These are phyloP conservation scores for Candida chilensis DNA, from an alignment of 805 yeast genomes.

Conservation along the genomic window DNA sequence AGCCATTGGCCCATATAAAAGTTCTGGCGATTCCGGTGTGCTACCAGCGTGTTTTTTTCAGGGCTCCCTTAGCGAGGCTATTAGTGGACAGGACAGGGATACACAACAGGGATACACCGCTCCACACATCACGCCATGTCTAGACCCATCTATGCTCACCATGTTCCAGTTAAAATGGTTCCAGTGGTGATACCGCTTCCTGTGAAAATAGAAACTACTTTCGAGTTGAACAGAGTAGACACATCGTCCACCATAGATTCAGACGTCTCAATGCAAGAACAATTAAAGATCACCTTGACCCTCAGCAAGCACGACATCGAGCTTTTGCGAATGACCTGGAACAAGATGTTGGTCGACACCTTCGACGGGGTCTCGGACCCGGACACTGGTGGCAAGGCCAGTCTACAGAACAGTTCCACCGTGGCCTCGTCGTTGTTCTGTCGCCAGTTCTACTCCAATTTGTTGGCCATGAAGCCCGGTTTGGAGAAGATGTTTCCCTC, in stretches of 20 bases:
- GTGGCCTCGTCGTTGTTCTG: constrained; percentile 59
- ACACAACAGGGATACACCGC: too few relatives aligned
- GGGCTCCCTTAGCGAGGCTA: too few relatives aligned
- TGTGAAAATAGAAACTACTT: too few relatives aligned
- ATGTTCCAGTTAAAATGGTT: too few relatives aligned
- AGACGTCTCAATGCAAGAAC: constrained; percentile 2
- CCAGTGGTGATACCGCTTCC: too few relatives aligned
- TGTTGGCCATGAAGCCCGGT: constrained; percentile 49
- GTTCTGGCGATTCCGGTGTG: too few relatives aligned
- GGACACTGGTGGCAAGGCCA: constrained; percentile 9
- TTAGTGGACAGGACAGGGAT: too few relatives aligned
- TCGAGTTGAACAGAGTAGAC: not conserved
- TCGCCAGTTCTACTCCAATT: constrained; percentile 65
- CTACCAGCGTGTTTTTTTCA: too few relatives aligned
- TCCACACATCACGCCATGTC: too few relatives aligned
- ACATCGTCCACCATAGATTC: not conserved
- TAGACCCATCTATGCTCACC: too few relatives aligned
- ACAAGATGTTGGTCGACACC: constrained; percentile 24
- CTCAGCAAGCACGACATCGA: constrained; percentile 21
- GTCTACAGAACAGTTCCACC: constrained; percentile 13
- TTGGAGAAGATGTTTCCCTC: constrained; percentile 65
- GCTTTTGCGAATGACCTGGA: constrained; percentile 30
- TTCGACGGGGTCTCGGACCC: too few relatives aligned
- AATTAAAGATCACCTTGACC: constrained; percentile 4
- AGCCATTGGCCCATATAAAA: too few relatives aligned